phyloP scores from a whole-genome alignment of 2,329 filamentous ascomycete genomes.

The Tolypocladium album region DNA sequence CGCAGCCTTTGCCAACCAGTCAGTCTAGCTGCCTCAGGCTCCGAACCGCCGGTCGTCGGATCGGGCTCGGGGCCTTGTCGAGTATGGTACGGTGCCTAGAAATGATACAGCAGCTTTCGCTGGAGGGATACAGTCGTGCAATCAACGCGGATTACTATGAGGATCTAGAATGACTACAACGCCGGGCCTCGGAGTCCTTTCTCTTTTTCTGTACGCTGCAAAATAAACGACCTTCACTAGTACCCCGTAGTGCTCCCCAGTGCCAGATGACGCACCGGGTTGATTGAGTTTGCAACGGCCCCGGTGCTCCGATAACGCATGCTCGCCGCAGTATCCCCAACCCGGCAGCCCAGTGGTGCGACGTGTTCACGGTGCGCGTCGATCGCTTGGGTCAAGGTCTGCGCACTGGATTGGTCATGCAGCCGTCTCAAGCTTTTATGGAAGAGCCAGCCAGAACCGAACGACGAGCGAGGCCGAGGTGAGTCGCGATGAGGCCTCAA shows the following conservation, averaged over 20 bases:
- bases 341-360: not conserved
- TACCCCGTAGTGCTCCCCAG: not conserved
- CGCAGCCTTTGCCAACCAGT: not conserved
- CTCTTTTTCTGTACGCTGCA: not conserved
- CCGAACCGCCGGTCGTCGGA: not conserved
- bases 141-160: not conserved
- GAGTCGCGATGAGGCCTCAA: not conserved
- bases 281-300: not conserved
- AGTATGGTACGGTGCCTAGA: not conserved
- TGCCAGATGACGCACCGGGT: not conserved
- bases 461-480: not conserved
- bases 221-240: not conserved
- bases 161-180: not conserved
- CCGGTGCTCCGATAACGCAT: not conserved
- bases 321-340: not conserved
- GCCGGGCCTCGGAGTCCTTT: not conserved
- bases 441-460: not conserved
- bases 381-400: not conserved
- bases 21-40: not conserved
- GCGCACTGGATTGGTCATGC: not conserved
- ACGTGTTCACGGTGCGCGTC: not conserved
- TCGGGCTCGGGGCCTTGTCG: not conserved
- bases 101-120: not conserved
- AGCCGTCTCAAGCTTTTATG: not conserved
- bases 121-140: not conserved